Base-by-base conservation (phyloP, 2,329 filamentous ascomycete species). In the Epichloe sp. region DNA sequence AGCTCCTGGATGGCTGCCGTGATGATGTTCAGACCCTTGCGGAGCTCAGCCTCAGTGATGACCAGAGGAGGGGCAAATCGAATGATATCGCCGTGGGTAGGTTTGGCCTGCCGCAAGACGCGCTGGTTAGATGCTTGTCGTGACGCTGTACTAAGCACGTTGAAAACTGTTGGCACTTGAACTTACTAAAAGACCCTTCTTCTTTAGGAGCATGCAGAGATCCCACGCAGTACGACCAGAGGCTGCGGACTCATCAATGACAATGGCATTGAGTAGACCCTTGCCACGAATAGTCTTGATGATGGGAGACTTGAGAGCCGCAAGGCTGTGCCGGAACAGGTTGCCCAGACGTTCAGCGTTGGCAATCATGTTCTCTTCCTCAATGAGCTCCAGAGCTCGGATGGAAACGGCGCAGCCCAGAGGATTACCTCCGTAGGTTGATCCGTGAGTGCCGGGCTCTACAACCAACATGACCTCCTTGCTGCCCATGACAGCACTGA, bases 51-150 rank as follows among this genome's bases (percentile, higher is more conserved):
- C 63, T 97, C 89, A 26, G 84, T 89, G 62, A 98, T 97, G 57
- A 98, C 89, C 50, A 98, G 75, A 19, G 93, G 93, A 45, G 93
- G 93, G n/a, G 93, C 93, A 55, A 98, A 85, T 52, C 93, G 86
- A 66, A 98, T 98, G 67, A 98, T 97, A 70, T 97, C 96, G 64
- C 95, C 85, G 69, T 98, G 93, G 6, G 93, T 98, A 34, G 93
- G 93, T 79, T 98, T 98, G 62, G 93, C 93, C 88, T 95, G 66
- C 38, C 37, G 10, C 4, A 23, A 8, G 26, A 19, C 14, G 4
- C 17, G 14, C 10, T 19, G 8, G 36, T 42, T 21, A 53, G 47
- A 48, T 36, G 5, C 2, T 38, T 3, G 2, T 38, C 3, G n/a
- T 10, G 7, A 3, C 15, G 5, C 12, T 15, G 12, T 23, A 14